Evolutionary conservation across 257 asterid species (phyloP).

Genomic region (Forsythia viridissima): DNA sequence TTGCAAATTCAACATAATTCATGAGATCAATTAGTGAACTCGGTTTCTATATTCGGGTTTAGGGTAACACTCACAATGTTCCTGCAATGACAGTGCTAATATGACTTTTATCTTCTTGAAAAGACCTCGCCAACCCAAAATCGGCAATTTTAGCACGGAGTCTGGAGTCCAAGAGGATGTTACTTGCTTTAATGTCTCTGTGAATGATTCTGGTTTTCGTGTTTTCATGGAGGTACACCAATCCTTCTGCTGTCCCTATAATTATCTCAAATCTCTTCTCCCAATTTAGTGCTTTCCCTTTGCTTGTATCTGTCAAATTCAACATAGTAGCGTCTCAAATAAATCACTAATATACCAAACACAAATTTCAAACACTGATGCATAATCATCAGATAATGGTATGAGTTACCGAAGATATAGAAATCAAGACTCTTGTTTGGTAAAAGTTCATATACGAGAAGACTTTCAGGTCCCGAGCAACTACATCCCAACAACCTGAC

Average conservation of each 20-base stretch:
- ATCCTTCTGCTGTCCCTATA: conserved; percentile 71
- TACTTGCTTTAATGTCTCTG: conserved; percentile 75
- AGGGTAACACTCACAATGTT: conserved; percentile 53
- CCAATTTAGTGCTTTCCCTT: conserved; percentile 66
- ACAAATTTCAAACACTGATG: background rate
- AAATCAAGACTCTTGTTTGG: conserved; percentile 80
- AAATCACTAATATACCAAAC: background rate
- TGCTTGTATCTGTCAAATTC: conserved; percentile 50
- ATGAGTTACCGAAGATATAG: conserved; percentile 67
- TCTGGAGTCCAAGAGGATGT: conserved; percentile 63
- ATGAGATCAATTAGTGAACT: background rate
- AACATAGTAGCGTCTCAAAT: background rate
- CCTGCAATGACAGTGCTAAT: conserved; percentile 83
- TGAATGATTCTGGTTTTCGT: conserved; percentile 61
- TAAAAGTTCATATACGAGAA: conserved; percentile 77
- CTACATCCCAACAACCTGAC: conserved; percentile 90
- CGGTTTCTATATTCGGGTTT: background rate
- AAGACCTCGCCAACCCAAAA: conserved; percentile 77
- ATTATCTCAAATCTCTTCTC: conserved; percentile 62
- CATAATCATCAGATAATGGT: background rate
- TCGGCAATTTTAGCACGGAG: conserved; percentile 71
- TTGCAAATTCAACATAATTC: conserved; percentile 1
- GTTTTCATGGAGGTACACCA: conserved; percentile 78
- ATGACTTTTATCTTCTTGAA: conserved; percentile 72
- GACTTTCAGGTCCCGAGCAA: conserved; percentile 89